A percentile compares a stretch with the other conserved stretches of the same genome.
Evolutionary conservation across 2,329 filamentous ascomycete genomes (phyloP).

Genomic region (Colletotrichum falcatum): DNA sequence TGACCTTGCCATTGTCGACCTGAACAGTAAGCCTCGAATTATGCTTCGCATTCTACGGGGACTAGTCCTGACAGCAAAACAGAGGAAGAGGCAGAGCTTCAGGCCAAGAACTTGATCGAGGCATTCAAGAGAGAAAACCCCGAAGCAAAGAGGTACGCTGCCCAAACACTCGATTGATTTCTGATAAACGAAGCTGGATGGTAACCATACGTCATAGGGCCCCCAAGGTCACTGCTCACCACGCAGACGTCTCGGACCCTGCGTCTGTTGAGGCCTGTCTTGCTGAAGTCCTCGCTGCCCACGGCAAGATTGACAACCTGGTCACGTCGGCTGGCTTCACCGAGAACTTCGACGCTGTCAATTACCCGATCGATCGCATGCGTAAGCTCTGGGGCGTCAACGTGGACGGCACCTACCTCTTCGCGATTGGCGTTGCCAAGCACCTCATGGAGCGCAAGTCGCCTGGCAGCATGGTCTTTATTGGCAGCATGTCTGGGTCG

Average conservation of each 20-base stretch:
- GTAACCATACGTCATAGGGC: constrained; percentile 58
- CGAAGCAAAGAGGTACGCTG: constrained; percentile 71
- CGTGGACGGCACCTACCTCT: constrained; percentile 91
- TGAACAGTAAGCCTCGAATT: constrained; percentile 77
- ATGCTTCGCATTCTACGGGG: not conserved
- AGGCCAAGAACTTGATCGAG: constrained; percentile 79
- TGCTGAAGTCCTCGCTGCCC: constrained; percentile 74
- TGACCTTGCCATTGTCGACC: constrained; percentile 90
- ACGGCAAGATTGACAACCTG: constrained; percentile 89
- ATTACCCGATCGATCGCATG: constrained; percentile 90
- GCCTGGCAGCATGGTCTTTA: constrained; percentile 89
- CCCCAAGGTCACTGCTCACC: constrained; percentile 90
- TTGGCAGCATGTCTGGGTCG: constrained; percentile 92
- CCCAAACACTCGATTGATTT: not conserved
- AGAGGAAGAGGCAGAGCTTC: constrained; percentile 80
- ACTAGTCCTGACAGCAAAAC: not conserved
- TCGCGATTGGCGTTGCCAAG: constrained; percentile 84
- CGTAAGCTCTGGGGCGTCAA: constrained; percentile 96
- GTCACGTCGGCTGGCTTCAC: constrained; percentile 98
- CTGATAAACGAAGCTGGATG: not conserved
- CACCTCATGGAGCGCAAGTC: constrained; percentile 87
- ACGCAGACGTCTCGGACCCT: constrained; percentile 85
- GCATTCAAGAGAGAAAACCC: constrained; percentile 86
- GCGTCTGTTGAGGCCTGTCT: constrained; percentile 82
- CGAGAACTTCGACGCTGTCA: constrained; percentile 93